Evolutionary conservation across 2,329 filamentous ascomycete genomes (phyloP).

Genomic region (Hyphodiscus sp.): DNA sequence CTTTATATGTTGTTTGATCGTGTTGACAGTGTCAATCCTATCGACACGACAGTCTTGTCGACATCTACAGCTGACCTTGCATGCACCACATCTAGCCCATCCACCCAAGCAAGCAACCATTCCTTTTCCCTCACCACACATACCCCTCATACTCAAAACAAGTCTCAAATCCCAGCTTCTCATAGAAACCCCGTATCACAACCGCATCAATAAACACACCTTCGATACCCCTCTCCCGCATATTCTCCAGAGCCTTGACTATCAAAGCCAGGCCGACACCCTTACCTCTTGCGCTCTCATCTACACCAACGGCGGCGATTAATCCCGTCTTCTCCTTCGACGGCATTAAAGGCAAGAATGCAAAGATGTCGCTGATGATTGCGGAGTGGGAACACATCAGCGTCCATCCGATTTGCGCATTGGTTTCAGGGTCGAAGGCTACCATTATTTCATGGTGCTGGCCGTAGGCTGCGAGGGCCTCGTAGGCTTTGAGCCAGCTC

Average conservation of each 20-base stretch:
- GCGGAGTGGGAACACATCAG: conserved; percentile 35
- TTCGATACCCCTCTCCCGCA: conserved; percentile 35
- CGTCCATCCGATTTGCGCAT: conserved; percentile 38
- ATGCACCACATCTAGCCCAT: too few species aligned
- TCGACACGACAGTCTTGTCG: too few species aligned
- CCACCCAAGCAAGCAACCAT: too few species aligned
- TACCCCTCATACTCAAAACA: conserved; percentile 34
- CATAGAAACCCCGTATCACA: conserved; percentile 37
- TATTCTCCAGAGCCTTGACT: conserved; percentile 36
- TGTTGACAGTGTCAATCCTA: too few species aligned
- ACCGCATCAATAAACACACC: conserved; percentile 40
- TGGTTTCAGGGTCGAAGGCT: conserved; percentile 32
- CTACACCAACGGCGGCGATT: conserved; percentile 39
- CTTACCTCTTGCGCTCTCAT: conserved; percentile 31
- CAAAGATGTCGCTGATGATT: conserved; percentile 32
- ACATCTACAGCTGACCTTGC: too few species aligned
- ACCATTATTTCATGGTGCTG: conserved; percentile 37
- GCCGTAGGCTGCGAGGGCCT: conserved; percentile 29
- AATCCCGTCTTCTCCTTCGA: conserved; percentile 36
- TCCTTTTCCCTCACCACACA: conserved; percentile 13
- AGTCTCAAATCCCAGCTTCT: conserved; percentile 35
- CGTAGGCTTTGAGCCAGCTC: conserved; percentile 37
- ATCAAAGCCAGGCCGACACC: conserved; percentile 38
- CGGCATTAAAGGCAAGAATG: conserved; percentile 32
- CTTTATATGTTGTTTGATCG: too few species aligned